Conservation (phyloP, 352 stramenopile species). For the Phytophthora idaei region DNA sequence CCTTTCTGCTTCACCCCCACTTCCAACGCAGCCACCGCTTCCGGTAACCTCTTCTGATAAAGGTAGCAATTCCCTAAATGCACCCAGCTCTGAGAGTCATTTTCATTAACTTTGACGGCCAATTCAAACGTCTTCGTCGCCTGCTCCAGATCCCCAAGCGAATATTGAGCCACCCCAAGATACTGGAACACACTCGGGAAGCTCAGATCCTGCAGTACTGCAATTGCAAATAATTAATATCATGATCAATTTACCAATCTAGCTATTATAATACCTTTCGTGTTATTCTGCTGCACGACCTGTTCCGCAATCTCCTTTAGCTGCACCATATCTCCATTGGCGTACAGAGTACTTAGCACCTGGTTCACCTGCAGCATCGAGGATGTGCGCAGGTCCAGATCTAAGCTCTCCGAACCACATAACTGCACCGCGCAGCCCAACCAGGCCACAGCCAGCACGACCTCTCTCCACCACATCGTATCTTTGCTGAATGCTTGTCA, state of each 20-base stretch:
- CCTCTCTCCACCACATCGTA: background rate
- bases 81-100: constrained; percentile 62
- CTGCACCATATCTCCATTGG: constrained; percentile 48
- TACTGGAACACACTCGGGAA: constrained; percentile 70
- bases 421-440: background rate
- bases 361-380: constrained; percentile 39
- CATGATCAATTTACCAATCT: background rate
- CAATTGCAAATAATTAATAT: background rate
- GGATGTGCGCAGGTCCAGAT: constrained; percentile 24
- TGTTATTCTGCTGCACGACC: constrained; percentile 51
- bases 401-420: background rate
- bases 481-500: constrained; percentile 28
- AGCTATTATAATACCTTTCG: constrained; percentile 24
- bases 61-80: constrained; percentile 77
- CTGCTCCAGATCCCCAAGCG: constrained; percentile 62
- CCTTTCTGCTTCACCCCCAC: constrained; percentile 53
- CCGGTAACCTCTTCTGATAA: constrained; percentile 47
- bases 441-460: background rate
- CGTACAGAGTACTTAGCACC: constrained; percentile 46
- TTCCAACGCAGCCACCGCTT: constrained; percentile 56
- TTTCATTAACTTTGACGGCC: constrained; percentile 54
- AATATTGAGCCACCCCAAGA: constrained; percentile 71
- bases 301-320: constrained; percentile 45
- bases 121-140: constrained; percentile 65
- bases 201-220: constrained; percentile 38